A percentile compares a stretch with the other conserved stretches of the same genome.
Evolutionary conservation across 2,329 filamentous ascomycete genomes (phyloP).

Genomic region (Eutypa lata): DNA sequence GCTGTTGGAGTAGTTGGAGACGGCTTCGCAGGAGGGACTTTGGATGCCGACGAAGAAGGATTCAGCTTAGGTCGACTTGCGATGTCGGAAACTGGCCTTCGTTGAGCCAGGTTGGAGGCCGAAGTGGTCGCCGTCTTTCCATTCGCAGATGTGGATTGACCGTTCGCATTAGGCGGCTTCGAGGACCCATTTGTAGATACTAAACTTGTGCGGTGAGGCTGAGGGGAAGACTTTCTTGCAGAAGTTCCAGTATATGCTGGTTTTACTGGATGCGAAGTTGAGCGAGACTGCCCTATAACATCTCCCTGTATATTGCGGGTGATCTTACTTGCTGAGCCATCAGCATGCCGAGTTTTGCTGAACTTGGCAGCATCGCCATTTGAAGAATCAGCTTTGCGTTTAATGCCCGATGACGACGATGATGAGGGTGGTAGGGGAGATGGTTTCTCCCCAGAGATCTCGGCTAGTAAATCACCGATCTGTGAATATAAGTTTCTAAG

Average conservation of each 20-base stretch:
- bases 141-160: conserved; percentile 19
- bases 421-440: conserved; percentile 28
- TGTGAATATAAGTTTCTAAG: conserved; percentile 23
- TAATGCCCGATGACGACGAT: conserved; percentile 31
- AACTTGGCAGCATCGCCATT: conserved; percentile 22
- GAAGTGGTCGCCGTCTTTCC: conserved; percentile 10
- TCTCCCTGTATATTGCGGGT: conserved; percentile 22
- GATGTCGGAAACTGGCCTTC: conserved; percentile 16
- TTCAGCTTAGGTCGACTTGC: conserved; percentile 19
- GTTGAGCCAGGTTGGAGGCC: conserved; percentile 7
- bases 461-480: conserved; percentile 58
- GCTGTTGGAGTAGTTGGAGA: conserved; percentile 23
- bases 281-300: conserved; percentile 17
- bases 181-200: conserved; percentile 22
- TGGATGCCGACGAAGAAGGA: conserved; percentile 13
- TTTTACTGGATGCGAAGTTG: conserved; percentile 17
- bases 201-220: conserved; percentile 23
- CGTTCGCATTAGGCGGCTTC: conserved; percentile 17
- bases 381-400: conserved; percentile 56
- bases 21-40: conserved; percentile 20
- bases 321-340: conserved; percentile 24
- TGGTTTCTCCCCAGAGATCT: conserved; percentile 56
- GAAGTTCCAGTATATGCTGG: conserved; percentile 17
- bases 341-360: conserved; percentile 23
- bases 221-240: conserved; percentile 24